Evolutionary conservation across 768 basidiomycete species (phyloP), one percentile per base, ranked within the genome.

Genomic region (Arthromyces matolae): DNA sequence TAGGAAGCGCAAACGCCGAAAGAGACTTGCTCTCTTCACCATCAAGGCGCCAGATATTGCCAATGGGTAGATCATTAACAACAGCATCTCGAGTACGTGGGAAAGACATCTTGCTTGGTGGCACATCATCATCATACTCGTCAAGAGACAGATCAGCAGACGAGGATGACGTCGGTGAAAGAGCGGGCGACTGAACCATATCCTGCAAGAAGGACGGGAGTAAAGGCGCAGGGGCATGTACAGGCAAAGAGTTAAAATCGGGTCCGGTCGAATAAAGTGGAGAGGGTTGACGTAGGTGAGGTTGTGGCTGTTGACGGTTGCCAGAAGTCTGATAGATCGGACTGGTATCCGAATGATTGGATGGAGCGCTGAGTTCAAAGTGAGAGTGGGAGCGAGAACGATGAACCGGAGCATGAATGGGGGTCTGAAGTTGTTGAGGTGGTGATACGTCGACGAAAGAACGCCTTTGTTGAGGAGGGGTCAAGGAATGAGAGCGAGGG

Each of bases 161-260:
- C 5, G 80, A 83, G 8, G 83, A 75, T 13, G 80, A 82, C 4
- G 81, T 73, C 16, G 84, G 78, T 5, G 85, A 84, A 39, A 78
- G 64, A 8, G 80, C 75, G n/a, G 83, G 83, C 1, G 82, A 79
- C 58, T 81, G 79, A 16, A 88, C 78, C 19, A 86, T 81, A 53
- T 88, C 84, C 58, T 86, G 83, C 53, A 89, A 63, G 69, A 88
- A 89, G 7, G 86, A 80, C 3, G 87, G 87, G n/a, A 89, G 71
- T 32, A 89, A 72, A 6, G 83, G 76, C 2, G 75, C 71, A 4
- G 69, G 71, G 0, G 71, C 70, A 40, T 73, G 70, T 16, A 73
- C 57, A 42, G 49, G 56, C 53, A 60, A 45, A 57, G 59, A 46
- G 36, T 45, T 50, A 49, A 54, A 62, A 56, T 64, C 67, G 29